These are phyloP conservation scores for Pulveroboletus sp. DNA, from an alignment of 768 basidiomycete species.

Conservation along the genomic window DNA sequence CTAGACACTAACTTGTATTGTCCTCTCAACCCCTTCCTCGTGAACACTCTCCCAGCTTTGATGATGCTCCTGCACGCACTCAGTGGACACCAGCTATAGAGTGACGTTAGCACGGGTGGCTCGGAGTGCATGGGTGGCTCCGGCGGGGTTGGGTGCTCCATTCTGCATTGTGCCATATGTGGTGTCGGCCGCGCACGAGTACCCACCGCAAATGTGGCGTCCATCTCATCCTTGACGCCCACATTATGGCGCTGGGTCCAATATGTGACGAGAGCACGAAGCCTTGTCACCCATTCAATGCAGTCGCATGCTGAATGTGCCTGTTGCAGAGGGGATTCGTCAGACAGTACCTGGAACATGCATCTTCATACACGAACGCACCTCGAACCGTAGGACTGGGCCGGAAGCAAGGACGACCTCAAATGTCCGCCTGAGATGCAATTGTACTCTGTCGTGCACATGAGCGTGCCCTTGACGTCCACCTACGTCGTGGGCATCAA, in stretches of 20 bases:
- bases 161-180: constrained; percentile 31
- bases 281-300: constrained; percentile 79
- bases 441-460: constrained; percentile 37
- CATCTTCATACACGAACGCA: constrained; percentile 30
- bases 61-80: constrained; percentile 73
- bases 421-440: constrained; percentile 66
- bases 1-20: constrained; percentile 65
- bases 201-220: constrained; percentile 51
- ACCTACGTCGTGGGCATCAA: constrained; percentile 61
- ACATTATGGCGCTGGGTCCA: constrained; percentile 74
- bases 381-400: constrained; percentile 72
- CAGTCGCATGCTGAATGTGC: constrained; percentile 61
- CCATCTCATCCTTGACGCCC: constrained; percentile 80
- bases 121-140: constrained; percentile 51
- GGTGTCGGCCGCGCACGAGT: constrained; percentile 59
- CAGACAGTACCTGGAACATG: not conserved
- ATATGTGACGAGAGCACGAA: constrained; percentile 65
- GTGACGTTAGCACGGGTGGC: constrained; percentile 51
- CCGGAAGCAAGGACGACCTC: constrained; percentile 72
- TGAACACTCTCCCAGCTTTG: constrained; percentile 68
- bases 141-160: constrained; percentile 41
- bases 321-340: constrained; percentile 33
- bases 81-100: constrained; percentile 88
- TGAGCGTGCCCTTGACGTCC: constrained; percentile 51
- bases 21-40: constrained; percentile 63